Conservation (phyloP, 148 eudicot genomes). For the Heliosperma pusillum region DNA sequence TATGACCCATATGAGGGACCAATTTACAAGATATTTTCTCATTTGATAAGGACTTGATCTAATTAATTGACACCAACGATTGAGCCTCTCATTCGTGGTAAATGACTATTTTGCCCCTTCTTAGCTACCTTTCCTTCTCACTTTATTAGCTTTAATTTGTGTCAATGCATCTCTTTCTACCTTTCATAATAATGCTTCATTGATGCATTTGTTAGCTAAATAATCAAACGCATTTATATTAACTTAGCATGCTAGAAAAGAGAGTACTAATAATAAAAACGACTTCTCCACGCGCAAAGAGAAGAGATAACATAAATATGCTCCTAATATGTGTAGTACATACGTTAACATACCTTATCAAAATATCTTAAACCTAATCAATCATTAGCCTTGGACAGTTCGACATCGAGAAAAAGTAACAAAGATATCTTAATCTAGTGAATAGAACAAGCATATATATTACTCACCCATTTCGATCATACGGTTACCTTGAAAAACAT, state of each 20-base stretch:
- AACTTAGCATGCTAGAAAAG: constrained; percentile 5
- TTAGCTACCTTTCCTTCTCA: neutral
- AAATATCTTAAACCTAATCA: too few species aligned
- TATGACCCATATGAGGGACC: constrained; percentile 7
- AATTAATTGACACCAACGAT: constrained; percentile 4
- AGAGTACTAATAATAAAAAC: neutral
- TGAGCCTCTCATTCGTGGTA: constrained; percentile 3
- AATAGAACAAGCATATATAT: too few species aligned
- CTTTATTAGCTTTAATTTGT: neutral
- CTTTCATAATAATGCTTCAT: neutral
- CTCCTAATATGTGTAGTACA: neutral
- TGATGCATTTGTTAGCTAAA: neutral
- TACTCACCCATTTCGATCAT: too few species aligned
- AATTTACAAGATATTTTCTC: constrained; percentile 15
- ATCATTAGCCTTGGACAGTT: too few species aligned
- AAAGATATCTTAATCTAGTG: too few species aligned
- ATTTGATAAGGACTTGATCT: constrained; percentile 23
- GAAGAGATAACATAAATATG: neutral
- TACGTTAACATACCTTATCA: too few species aligned
- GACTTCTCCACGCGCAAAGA: neutral
- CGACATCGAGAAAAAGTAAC: too few species aligned
- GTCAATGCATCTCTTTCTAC: neutral
- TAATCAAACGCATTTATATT: neutral
- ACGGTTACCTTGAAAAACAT: too few species aligned
- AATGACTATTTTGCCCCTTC: neutral